A percentile compares a stretch with the other conserved stretches of the same genome.
These are phyloP conservation scores for Cladorrhinum sp. DNA, from an alignment of 2,329 filamentous ascomycete genomes.

Conservation along the genomic window DNA sequence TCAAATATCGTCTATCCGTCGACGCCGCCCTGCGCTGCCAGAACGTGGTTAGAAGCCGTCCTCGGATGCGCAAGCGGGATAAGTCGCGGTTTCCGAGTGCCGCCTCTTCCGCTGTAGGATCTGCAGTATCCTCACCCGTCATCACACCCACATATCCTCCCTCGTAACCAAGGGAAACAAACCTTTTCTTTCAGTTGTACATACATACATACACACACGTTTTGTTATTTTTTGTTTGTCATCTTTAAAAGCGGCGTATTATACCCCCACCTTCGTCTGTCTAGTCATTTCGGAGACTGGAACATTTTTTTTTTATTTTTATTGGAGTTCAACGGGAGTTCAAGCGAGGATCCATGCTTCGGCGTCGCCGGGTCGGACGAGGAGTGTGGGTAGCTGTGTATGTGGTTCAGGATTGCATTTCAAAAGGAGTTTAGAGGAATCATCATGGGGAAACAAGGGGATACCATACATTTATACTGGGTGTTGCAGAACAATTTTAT, in stretches of 20 bases:
- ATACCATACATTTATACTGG: constrained; percentile 9
- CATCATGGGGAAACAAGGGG: neutral
- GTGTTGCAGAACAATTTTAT: constrained; percentile 6
- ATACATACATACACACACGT: neutral
- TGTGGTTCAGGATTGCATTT: neutral
- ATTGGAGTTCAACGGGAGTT: constrained; percentile 16
- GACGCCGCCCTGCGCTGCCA: constrained; percentile 33
- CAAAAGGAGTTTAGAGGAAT: constrained; percentile 11
- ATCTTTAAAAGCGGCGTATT: constrained; percentile 11
- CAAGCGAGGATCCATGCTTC: constrained; percentile 1
- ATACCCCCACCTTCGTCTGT: constrained; percentile 9
- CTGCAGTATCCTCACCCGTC: constrained; percentile 18
- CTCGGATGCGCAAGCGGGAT: constrained; percentile 35
- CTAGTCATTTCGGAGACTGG: neutral
- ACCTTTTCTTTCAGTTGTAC: constrained; percentile 10
- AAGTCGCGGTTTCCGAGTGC: constrained; percentile 22
- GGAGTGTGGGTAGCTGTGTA: constrained; percentile 3
- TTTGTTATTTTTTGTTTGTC: constrained; percentile 8
- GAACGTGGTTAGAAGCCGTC: constrained; percentile 33
- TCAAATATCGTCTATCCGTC: constrained; percentile 30
- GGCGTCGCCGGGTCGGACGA: neutral
- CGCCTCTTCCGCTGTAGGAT: constrained; percentile 19
- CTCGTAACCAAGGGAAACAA: neutral
- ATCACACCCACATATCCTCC: constrained; percentile 12
- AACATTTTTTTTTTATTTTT: constrained; percentile 9